Evolutionary conservation across 495 filamentous ascomycete species (phyloP).

Genomic region (Aspergillus carlsbadensis): DNA sequence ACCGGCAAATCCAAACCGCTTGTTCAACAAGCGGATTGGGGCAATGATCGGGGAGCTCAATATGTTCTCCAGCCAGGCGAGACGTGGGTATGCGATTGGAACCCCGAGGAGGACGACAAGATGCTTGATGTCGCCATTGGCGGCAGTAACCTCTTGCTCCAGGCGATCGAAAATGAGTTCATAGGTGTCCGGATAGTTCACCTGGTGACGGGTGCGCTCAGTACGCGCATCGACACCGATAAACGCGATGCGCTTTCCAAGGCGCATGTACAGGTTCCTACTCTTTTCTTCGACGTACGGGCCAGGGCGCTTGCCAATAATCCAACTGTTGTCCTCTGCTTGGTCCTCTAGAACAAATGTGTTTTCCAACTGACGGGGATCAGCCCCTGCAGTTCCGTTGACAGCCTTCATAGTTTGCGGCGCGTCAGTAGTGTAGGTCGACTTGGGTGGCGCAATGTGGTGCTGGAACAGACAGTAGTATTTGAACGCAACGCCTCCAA

Average conservation of each 20-base stretch:
- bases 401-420: slow-evolving; percentile 51
- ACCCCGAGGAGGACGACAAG: slow-evolving; percentile 85
- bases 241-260: slow-evolving; percentile 85
- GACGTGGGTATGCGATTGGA: slow-evolving; percentile 90
- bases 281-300: slow-evolving; percentile 79
- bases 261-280: slow-evolving; percentile 74
- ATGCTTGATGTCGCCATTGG: slow-evolving; percentile 68
- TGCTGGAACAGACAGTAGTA: slow-evolving; percentile 97
- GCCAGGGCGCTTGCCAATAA: slow-evolving; percentile 73
- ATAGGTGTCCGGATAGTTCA: slow-evolving; percentile 91
- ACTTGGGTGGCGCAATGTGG: slow-evolving; percentile 76
- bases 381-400: slow-evolving; percentile 52
- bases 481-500: slow-evolving; percentile 82
- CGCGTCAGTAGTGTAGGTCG: slow-evolving; percentile 76
- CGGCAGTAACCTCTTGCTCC: slow-evolving; percentile 59
- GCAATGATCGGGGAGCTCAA: slow-evolving; percentile 79
- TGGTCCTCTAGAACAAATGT: slow-evolving; percentile 63
- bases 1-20: slow-evolving; percentile 82
- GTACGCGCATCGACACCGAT: slow-evolving; percentile 86
- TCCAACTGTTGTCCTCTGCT: slow-evolving; percentile 69
- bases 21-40: slow-evolving; percentile 84
- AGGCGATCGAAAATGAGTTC: slow-evolving; percentile 74
- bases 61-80: slow-evolving; percentile 93
- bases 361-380: slow-evolving; percentile 65
- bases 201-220: slow-evolving; percentile 86